Percentiles rank a stretch among this genome's conserved stretches.
Evolutionary conservation across 805 yeast species (phyloP).

Genomic region (Vanderwaltozyma verrucispora): DNA sequence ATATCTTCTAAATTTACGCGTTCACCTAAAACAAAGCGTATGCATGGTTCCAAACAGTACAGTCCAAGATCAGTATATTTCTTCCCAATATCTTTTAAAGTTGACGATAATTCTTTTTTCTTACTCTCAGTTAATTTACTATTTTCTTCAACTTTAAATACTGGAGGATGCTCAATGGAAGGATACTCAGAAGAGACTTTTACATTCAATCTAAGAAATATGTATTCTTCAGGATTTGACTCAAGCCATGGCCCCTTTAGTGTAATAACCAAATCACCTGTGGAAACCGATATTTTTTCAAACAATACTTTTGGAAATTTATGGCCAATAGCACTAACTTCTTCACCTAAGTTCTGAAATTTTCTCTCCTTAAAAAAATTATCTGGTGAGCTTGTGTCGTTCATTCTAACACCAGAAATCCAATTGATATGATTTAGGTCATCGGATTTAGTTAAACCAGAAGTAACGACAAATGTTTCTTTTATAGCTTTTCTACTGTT

Average conservation of each 20-base stretch:
- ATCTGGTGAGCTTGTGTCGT: slow-evolving; percentile 31
- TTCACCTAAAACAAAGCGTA: slow-evolving; percentile 76
- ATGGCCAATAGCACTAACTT: slow-evolving; percentile 77
- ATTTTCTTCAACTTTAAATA: slow-evolving; percentile 67
- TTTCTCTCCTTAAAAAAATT: slow-evolving; percentile 27
- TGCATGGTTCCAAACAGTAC: slow-evolving; percentile 72
- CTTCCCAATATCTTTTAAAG: slow-evolving; percentile 44
- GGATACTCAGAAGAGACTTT: slow-evolving; percentile 72
- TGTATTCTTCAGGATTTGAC: slow-evolving; percentile 30
- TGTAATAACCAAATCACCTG: slow-evolving; percentile 71
- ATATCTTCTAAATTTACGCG: slow-evolving; percentile 38
- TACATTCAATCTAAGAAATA: slow-evolving; percentile 63
- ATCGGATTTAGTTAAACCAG: slow-evolving; percentile 27
- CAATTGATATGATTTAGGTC: slow-evolving; percentile 68
- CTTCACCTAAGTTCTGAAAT: slow-evolving; percentile 76
- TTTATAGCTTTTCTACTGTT: slow-evolving; percentile 26
- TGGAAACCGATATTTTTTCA: slow-evolving; percentile 79
- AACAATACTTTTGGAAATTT: slow-evolving; percentile 80
- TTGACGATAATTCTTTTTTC: slow-evolving; percentile 39
- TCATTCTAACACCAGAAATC: slow-evolving; percentile 84
- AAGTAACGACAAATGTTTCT: slow-evolving; percentile 32
- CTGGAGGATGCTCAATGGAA: slow-evolving; percentile 36
- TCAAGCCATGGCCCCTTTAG: slow-evolving; percentile 69
- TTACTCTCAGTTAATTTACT: slow-evolving; percentile 48
- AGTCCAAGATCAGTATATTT: slow-evolving; percentile 45